These are phyloP conservation scores for Pyrenula massariospora DNA, from an alignment of 495 filamentous ascomycete genomes.

Conservation along the genomic window DNA sequence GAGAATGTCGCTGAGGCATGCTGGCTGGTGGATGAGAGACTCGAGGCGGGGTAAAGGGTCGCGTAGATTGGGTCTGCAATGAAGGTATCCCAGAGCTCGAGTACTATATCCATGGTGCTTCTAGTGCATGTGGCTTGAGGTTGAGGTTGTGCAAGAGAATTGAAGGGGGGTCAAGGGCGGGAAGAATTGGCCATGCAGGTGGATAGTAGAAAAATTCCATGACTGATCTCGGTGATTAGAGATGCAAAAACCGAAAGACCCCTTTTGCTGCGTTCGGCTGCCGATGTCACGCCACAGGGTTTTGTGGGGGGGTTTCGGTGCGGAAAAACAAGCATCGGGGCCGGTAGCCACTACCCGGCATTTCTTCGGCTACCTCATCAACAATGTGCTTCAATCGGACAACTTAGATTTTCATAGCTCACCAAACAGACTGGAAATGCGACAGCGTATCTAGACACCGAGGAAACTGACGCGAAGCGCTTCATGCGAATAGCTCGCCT, in stretches of 20 bases:
- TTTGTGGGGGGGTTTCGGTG: not conserved
- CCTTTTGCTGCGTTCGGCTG: not conserved
- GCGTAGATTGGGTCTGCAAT: conserved; percentile 77
- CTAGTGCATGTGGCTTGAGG: not conserved
- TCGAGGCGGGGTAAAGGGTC: conserved; percentile 46
- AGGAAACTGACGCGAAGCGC: no score
- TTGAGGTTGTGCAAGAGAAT: not conserved
- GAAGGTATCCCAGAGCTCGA: conserved; percentile 77
- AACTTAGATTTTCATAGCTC: no score
- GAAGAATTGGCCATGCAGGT: not conserved
- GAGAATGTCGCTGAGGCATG: conserved; percentile 24
- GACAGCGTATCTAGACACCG: no score
- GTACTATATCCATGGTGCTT: conserved; percentile 72
- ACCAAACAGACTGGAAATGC: no score
- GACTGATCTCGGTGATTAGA: not conserved
- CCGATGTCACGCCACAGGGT: not conserved
- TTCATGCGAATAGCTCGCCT: no score
- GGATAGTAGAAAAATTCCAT: not conserved
- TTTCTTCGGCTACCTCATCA: no score
- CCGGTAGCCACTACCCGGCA: no score
- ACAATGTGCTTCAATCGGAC: no score
- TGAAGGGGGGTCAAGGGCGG: not conserved
- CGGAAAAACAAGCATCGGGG: no score
- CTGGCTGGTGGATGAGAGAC: conserved; percentile 27
- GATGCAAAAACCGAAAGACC: not conserved